These are phyloP conservation scores for Cladorrhinum sp. DNA, from an alignment of 2,329 filamentous ascomycete species.

Conservation along the genomic window DNA sequence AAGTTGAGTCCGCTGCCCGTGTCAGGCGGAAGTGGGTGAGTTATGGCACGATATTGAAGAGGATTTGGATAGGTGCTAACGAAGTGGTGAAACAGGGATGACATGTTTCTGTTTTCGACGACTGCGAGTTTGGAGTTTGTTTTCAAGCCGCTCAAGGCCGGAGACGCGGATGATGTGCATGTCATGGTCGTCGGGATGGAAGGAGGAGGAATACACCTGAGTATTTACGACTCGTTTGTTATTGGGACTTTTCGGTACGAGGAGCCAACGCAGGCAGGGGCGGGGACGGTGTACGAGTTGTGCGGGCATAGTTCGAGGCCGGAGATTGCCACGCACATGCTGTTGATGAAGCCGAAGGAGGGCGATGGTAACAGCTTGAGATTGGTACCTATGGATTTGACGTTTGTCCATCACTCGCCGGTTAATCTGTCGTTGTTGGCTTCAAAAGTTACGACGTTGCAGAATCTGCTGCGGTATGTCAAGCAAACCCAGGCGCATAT, in stretches of 20 bases:
- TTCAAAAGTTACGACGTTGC: constrained; percentile 80
- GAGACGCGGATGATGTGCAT: constrained; percentile 71
- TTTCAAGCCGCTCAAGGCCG: constrained; percentile 59
- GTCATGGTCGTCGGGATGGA: constrained; percentile 72
- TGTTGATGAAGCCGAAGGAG: constrained; percentile 52
- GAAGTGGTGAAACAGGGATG: constrained; percentile 46
- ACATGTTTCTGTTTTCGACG: constrained; percentile 64
- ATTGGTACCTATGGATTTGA: constrained; percentile 76
- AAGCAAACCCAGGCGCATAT: constrained; percentile 77
- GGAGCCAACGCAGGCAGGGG: constrained; percentile 31
- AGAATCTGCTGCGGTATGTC: constrained; percentile 83
- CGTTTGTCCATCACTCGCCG: constrained; percentile 74
- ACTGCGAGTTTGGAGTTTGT: constrained; percentile 66
- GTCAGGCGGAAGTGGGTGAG: constrained; percentile 60
- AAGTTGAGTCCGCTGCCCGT: constrained; percentile 69
- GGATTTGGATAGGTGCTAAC: background rate
- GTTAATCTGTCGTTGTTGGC: constrained; percentile 80
- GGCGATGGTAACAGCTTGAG: constrained; percentile 46
- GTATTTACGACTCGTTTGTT: constrained; percentile 81
- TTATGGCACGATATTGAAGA: constrained; percentile 44
- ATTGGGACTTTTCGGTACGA: constrained; percentile 63
- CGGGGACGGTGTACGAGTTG: constrained; percentile 35
- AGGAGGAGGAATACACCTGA: constrained; percentile 69
- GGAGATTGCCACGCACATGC: constrained; percentile 69
- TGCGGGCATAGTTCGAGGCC: constrained; percentile 68